Conservation (phyloP, 2,329 filamentous ascomycete genomes). For the Colletotrichum chlorophyti region DNA sequence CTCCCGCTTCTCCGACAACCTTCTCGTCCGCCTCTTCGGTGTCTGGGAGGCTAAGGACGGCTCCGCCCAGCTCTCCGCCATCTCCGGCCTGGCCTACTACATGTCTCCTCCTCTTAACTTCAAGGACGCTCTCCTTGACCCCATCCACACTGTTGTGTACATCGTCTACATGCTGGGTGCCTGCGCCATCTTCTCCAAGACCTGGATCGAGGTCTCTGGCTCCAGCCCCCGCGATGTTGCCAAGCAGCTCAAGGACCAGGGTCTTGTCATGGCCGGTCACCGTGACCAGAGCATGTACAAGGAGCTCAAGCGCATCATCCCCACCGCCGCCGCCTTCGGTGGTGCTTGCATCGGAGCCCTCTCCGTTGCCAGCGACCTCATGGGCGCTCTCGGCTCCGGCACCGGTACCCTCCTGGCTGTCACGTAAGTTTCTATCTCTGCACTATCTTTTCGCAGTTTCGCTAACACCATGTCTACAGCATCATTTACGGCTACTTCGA, state of each 20-base stretch:
- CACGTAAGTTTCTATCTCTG: conserved; percentile 72
- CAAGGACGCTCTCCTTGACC: conserved; percentile 94
- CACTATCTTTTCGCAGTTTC: neutral
- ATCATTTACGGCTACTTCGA: conserved; percentile 99
- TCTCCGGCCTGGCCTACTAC: conserved; percentile 97
- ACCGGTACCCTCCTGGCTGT: conserved; percentile 98
- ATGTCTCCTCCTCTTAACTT: conserved; percentile 99
- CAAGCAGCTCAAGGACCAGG: conserved; percentile 99
- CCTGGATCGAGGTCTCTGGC: conserved; percentile 99
- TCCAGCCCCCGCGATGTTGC: conserved; percentile 97
- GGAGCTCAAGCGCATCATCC: conserved; percentile 99
- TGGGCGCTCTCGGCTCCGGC: conserved; percentile 94
- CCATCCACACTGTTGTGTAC: conserved; percentile 95
- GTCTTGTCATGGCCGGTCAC: conserved; percentile 98
- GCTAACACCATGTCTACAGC: conserved; percentile 59
- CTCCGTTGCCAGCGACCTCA: conserved; percentile 92
- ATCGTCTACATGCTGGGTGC: conserved; percentile 97
- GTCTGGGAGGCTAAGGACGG: conserved; percentile 98
- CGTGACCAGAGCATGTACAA: conserved; percentile 99
- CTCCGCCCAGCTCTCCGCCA: conserved; percentile 91
- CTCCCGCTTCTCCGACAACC: conserved; percentile 98
- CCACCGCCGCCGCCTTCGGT: conserved; percentile 96
- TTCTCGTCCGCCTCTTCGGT: conserved; percentile 95
- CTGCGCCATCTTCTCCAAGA: conserved; percentile 99
- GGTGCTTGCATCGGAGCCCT: conserved; percentile 98